These are phyloP conservation scores for Heterobasidion occidentale DNA, from an alignment of 1,284 basidiomycete genomes.

Conservation along the genomic window DNA sequence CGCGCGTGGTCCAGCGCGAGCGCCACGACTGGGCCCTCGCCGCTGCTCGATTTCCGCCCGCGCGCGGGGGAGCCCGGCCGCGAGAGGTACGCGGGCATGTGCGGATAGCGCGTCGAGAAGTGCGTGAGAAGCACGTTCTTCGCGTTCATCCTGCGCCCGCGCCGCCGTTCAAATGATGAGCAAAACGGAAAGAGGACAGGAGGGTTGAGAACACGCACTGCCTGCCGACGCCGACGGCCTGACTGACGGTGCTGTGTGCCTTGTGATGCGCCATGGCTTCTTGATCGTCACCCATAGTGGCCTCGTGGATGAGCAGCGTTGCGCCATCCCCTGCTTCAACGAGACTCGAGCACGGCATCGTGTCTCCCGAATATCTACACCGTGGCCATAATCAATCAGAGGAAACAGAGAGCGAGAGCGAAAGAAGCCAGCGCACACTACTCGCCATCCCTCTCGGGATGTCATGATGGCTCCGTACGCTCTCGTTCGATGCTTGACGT, in stretches of 20 bases:
- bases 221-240: conserved; percentile 75
- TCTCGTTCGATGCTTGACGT: conserved; percentile 65
- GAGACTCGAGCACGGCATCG: conserved; percentile 68
- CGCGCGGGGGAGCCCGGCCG: not conserved
- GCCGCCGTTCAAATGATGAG: not conserved
- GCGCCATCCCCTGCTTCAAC: conserved; percentile 60
- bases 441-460: conserved; percentile 72
- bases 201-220: conserved; percentile 33
- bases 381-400: conserved; percentile 5
- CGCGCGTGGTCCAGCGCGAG: conserved; percentile 80
- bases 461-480: conserved; percentile 69
- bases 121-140: conserved; percentile 84
- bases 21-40: conserved; percentile 38
- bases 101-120: conserved; percentile 93
- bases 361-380: conserved; percentile 79
- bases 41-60: conserved; percentile 1
- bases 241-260: conserved; percentile 85
- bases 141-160: conserved; percentile 64
- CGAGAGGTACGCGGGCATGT: conserved; percentile 45
- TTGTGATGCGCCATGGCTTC: conserved; percentile 68
- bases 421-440: conserved; percentile 48
- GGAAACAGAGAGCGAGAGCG: not conserved
- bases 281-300: conserved; percentile 80
- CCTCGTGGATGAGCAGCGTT: conserved; percentile 89
- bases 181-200: not conserved